These are phyloP conservation scores for Allium sativum DNA, from an alignment of 106 monocot genomes.

Conservation along the genomic window DNA sequence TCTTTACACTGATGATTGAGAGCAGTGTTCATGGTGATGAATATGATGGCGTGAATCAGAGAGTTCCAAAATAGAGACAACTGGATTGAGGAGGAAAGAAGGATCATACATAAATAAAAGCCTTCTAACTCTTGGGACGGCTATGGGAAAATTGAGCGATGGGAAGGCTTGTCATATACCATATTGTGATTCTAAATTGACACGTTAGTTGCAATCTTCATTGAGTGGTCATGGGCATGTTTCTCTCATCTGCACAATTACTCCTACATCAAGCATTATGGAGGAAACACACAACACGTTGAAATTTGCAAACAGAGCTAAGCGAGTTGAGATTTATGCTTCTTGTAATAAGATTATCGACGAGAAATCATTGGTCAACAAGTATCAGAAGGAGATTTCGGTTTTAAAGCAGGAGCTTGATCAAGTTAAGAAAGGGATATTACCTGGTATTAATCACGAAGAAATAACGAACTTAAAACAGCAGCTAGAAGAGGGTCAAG, in stretches of 20 bases:
- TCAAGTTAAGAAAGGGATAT: constrained; percentile 70
- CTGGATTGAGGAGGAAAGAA: constrained; percentile 69
- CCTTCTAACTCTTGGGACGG: constrained; percentile 83
- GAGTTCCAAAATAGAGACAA: constrained; percentile 82
- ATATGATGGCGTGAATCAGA: constrained; percentile 93
- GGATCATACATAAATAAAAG: constrained; percentile 93
- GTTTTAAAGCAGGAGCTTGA: constrained; percentile 81
- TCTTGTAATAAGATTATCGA: constrained; percentile 98
- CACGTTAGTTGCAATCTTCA: constrained; percentile 96
- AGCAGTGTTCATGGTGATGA: constrained; percentile 88
- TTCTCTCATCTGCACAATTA: constrained; percentile 92
- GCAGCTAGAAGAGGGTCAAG: constrained; percentile 94
- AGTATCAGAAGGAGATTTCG: constrained; percentile 97
- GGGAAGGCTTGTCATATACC: constrained; percentile 94
- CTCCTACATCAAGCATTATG: constrained; percentile 93
- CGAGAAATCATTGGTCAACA: constrained; percentile 96
- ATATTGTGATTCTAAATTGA: constrained; percentile 95
- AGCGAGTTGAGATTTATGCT: constrained; percentile 92
- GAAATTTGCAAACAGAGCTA: constrained; percentile 99
- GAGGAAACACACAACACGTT: constrained; percentile 98
- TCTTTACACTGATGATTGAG: constrained; percentile 66
- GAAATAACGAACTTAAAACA: constrained; percentile 80
- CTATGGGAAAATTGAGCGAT: constrained; percentile 97
- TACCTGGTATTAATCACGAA: constrained; percentile 63
- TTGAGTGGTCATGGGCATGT: constrained; percentile 94